These are phyloP conservation scores for Aphanoascus verrucosus DNA, from an alignment of 2,329 filamentous ascomycete genomes.

Conservation along the genomic window DNA sequence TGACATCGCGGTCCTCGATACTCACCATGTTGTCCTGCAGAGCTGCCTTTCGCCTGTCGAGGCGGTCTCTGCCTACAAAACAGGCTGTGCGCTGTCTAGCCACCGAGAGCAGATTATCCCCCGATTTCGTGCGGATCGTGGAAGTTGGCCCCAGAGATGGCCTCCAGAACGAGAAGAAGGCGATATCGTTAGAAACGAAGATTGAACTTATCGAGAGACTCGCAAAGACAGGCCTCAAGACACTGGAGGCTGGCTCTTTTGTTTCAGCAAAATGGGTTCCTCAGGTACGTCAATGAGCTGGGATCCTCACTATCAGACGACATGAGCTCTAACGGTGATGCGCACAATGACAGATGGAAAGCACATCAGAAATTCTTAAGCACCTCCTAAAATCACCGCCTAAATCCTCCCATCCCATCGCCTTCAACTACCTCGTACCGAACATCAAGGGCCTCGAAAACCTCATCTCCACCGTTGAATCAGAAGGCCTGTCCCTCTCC, in stretches of 20 bases:
- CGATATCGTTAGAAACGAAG: slow-evolving; percentile 40
- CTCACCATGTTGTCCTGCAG: slow-evolving; percentile 22
- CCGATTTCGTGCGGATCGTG: slow-evolving; percentile 43
- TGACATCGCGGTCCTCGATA: neutral
- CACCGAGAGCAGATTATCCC: slow-evolving; percentile 33
- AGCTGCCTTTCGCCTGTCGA: slow-evolving; percentile 23
- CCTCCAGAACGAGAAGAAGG: slow-evolving; percentile 43
- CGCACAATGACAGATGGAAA: slow-evolving; percentile 47
- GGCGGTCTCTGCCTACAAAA: slow-evolving; percentile 20
- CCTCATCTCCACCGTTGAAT: slow-evolving; percentile 45
- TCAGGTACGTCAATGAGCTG: slow-evolving; percentile 31
- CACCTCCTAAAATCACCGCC: slow-evolving; percentile 44
- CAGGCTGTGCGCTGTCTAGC: slow-evolving; percentile 24
- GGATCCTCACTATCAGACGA: neutral
- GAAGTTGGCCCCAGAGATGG: slow-evolving; percentile 46
- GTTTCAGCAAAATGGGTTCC: slow-evolving; percentile 47
- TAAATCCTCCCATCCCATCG: slow-evolving; percentile 41
- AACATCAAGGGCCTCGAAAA: slow-evolving; percentile 53
- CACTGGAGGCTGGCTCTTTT: slow-evolving; percentile 45
- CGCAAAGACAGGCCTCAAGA: slow-evolving; percentile 39
- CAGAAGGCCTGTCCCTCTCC: slow-evolving; percentile 24
- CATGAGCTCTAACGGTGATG: neutral
- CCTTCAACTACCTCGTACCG: slow-evolving; percentile 56
- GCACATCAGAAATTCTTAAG: slow-evolving; percentile 51
- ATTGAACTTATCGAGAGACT: slow-evolving; percentile 40